phyloP scores from a whole-genome alignment of 306 rosid species.

The Mucuna pruriens region DNA sequence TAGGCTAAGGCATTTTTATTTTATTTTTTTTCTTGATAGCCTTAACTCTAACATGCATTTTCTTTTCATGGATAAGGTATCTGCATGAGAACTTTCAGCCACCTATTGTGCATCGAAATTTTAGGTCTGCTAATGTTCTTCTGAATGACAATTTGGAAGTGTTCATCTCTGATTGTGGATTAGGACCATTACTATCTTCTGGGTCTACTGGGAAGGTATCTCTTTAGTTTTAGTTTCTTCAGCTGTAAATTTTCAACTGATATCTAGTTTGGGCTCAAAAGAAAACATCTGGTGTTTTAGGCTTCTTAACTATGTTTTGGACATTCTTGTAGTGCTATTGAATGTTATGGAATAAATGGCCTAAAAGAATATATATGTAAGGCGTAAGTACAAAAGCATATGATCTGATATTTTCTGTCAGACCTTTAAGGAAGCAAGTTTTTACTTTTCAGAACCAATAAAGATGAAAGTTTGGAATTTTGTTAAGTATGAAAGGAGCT shows the following conservation, averaged over 20 bases:
- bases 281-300: neutral
- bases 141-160: slow-evolving; percentile 65
- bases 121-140: slow-evolving; percentile 76
- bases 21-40: neutral
- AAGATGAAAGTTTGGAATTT: neutral
- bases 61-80: slow-evolving; percentile 54
- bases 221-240: slow-evolving; percentile 9
- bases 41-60: neutral
- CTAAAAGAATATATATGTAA: neutral
- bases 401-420: neutral
- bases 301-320: slow-evolving; percentile 7
- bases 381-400: neutral
- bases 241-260: neutral
- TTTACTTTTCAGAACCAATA: slow-evolving; percentile 10
- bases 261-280: neutral
- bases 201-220: slow-evolving; percentile 60
- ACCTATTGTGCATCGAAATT: slow-evolving; percentile 70
- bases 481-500: neutral
- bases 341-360: slow-evolving; percentile 8
- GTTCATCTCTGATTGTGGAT: slow-evolving; percentile 75
- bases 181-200: slow-evolving; percentile 65
- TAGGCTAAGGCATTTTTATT: neutral
- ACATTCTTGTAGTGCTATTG: slow-evolving; percentile 6
- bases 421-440: neutral
- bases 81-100: slow-evolving; percentile 80